phyloP scores from a whole-genome alignment of 306 rosid species.

The Cucurbita maxima region DNA sequence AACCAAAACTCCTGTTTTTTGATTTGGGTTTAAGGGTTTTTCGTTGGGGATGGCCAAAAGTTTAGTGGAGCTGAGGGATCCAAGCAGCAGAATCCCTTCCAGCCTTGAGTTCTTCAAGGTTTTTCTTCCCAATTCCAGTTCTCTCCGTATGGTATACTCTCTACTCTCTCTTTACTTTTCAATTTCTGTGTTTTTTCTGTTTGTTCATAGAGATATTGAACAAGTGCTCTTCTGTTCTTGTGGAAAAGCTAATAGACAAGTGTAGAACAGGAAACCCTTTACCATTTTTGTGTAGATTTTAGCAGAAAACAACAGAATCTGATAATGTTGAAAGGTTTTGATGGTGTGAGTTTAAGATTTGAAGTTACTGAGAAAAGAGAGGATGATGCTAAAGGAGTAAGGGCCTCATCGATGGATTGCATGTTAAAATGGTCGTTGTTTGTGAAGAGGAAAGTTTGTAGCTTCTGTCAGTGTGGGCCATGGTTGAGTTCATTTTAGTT shows the following conservation, averaged over 20 bases:
- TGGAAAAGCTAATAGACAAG: not conserved
- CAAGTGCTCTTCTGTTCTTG: not conserved
- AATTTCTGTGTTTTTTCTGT: not conserved
- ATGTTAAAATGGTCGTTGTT: not conserved
- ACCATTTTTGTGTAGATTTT: not conserved
- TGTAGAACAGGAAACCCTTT: not conserved
- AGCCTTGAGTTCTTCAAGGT: conserved; percentile 12
- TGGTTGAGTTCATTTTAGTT: not conserved
- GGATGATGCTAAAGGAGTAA: not conserved
- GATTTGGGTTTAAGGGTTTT: not conserved
- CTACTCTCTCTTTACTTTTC: not conserved
- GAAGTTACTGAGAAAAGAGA: not conserved
- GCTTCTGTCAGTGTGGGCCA: no score
- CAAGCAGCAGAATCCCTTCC: not conserved
- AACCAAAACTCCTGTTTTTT: not conserved
- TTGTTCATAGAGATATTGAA: not conserved
- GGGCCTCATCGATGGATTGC: not conserved
- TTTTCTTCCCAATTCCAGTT: conserved; percentile 3
- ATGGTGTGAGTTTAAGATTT: not conserved
- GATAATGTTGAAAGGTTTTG: not conserved
- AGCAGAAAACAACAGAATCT: not conserved
- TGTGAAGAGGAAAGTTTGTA: not conserved
- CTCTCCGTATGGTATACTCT: conserved; percentile 7
- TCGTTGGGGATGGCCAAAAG: not conserved
- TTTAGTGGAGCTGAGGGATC: not conserved